Evolutionary conservation across 805 yeast genomes (phyloP).

Genomic region (Isabelozyma pseudorhagii): DNA sequence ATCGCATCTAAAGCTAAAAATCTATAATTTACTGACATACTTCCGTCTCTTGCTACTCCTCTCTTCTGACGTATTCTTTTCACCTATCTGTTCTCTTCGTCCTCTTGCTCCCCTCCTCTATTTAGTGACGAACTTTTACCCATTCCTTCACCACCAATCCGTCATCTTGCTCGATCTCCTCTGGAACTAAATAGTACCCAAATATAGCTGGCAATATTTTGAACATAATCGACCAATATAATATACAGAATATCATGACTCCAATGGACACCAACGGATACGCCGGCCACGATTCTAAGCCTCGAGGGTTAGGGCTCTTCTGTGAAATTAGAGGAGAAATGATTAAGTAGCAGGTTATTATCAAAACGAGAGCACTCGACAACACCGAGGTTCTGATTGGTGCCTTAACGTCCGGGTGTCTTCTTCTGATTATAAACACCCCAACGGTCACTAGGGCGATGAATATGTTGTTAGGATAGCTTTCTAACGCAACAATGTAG

Average conservation of each 20-base stretch:
- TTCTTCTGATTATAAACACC: constrained; percentile 48
- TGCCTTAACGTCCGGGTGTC: constrained; percentile 47
- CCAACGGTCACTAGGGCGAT: constrained; percentile 55
- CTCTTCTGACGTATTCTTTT: no score
- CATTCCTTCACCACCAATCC: constrained; percentile 59
- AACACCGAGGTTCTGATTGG: constrained; percentile 48
- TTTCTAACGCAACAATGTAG: constrained; percentile 50
- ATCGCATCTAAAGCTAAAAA: constrained; percentile 6
- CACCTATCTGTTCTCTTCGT: no score
- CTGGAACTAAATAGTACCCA: constrained; percentile 43
- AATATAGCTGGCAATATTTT: constrained; percentile 43
- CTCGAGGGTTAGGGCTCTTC: constrained; percentile 37
- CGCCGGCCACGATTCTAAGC: constrained; percentile 43
- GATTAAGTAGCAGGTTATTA: constrained; percentile 46
- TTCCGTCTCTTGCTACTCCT: neutral
- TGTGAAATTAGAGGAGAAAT: constrained; percentile 46
- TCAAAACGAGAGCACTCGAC: constrained; percentile 46
- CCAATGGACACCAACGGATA: constrained; percentile 47
- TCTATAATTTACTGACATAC: constrained; percentile 2
- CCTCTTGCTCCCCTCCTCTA: no score
- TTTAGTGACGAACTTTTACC: constrained; percentile 32
- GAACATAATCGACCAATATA: constrained; percentile 57
- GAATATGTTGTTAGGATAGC: constrained; percentile 50
- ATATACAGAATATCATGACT: constrained; percentile 40
- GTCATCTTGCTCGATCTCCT: constrained; percentile 44